phyloP scores from a whole-genome alignment of 2,329 filamentous ascomycete genomes.

The Keithomyces neogunnii region DNA sequence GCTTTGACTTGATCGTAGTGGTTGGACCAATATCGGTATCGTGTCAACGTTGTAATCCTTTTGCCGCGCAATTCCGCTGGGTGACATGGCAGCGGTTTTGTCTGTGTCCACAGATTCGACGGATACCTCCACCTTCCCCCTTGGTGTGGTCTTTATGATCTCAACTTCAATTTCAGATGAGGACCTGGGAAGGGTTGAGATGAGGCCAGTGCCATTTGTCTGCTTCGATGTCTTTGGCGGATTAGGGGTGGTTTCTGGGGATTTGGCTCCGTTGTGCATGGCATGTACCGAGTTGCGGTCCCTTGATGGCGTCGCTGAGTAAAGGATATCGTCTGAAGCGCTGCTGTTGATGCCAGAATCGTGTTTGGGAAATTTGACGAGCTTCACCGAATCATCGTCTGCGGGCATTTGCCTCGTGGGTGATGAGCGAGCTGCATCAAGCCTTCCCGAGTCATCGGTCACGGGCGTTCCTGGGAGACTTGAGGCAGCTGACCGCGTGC shows the following conservation, averaged over 20 bases:
- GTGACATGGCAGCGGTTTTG: conserved; percentile 1
- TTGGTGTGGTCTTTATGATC: background rate
- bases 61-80: background rate
- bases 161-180: conserved; percentile 6
- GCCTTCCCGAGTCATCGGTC: background rate
- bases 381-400: conserved; percentile 10
- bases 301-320: background rate
- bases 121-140: background rate
- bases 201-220: background rate
- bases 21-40: conserved; percentile 5
- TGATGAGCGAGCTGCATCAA: background rate
- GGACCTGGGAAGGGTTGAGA: conserved; percentile 5
- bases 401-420: background rate
- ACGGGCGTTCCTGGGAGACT: background rate
- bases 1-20: conserved; percentile 5
- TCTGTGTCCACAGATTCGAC: conserved; percentile 1
- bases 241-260: background rate
- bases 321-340: background rate
- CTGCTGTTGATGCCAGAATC: conserved; percentile 10
- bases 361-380: conserved; percentile 12
- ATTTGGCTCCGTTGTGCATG: background rate
- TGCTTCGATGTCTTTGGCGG: background rate
- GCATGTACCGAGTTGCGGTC: background rate
- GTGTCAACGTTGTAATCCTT: background rate
- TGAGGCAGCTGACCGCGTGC: background rate